Conservation (phyloP, 768 basidiomycete species). For the Plicaturopsis crispa region DNA sequence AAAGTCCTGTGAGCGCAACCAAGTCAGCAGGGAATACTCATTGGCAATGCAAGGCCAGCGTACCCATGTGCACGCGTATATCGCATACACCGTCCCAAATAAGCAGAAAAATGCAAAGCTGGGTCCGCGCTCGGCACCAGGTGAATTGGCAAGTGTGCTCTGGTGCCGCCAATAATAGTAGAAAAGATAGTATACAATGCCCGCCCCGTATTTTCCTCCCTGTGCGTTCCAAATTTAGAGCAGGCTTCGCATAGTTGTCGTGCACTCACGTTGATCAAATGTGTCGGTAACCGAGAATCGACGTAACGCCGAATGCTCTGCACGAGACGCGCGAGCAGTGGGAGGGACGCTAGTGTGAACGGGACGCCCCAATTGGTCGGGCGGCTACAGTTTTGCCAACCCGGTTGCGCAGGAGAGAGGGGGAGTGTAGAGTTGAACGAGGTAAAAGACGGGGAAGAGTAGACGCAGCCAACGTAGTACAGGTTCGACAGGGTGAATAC, state of each 20-base stretch:
- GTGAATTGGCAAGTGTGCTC: slow-evolving; percentile 26
- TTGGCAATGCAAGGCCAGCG: slow-evolving; percentile 11
- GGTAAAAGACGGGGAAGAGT: slow-evolving; percentile 36
- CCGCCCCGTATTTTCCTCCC: slow-evolving; percentile 80
- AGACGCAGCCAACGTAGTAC: slow-evolving; percentile 70
- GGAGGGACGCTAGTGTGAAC: slow-evolving; percentile 54
- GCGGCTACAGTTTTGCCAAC: slow-evolving; percentile 41
- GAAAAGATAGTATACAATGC: slow-evolving; percentile 55
- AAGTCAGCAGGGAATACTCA: not conserved
- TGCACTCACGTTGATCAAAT: slow-evolving; percentile 76
- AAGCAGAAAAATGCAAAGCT: slow-evolving; percentile 67
- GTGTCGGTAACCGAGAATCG: slow-evolving; percentile 67
- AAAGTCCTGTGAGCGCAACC: slow-evolving; percentile 49
- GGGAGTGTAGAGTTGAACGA: too few species aligned
- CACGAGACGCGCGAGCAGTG: slow-evolving; percentile 68
- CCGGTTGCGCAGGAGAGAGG: slow-evolving; percentile 47
- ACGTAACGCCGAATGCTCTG: slow-evolving; percentile 85
- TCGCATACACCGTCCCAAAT: slow-evolving; percentile 49
- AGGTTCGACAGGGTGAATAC: slow-evolving; percentile 67
- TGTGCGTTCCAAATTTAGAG: too few species aligned
- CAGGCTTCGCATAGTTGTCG: slow-evolving; percentile 10
- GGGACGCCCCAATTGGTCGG: slow-evolving; percentile 52
- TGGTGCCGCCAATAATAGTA: slow-evolving; percentile 77
- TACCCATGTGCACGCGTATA: slow-evolving; percentile 79
- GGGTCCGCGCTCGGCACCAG: slow-evolving; percentile 30